A percentile compares a stretch with the other conserved stretches of the same genome.
These are phyloP conservation scores for Fusarium devonianum DNA, from an alignment of 2,329 filamentous ascomycete species.

Conservation along the genomic window DNA sequence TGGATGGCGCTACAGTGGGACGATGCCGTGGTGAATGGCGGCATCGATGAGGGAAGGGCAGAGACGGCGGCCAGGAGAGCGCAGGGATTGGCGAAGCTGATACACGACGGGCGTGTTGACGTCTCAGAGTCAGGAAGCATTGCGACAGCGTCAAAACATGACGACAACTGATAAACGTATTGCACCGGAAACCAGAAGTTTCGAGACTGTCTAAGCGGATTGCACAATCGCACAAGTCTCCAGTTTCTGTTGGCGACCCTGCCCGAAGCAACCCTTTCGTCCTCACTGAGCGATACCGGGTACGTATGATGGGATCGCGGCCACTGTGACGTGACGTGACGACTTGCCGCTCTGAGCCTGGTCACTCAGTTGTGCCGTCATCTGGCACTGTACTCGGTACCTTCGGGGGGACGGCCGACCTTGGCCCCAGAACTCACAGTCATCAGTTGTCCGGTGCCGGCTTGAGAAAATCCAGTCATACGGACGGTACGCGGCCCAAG, in stretches of 20 bases:
- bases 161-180: slow-evolving; percentile 11
- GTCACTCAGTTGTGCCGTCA: background rate
- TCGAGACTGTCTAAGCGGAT: no score
- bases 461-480: slow-evolving; percentile 21
- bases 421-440: slow-evolving; percentile 26
- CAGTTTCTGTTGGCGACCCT: slow-evolving; percentile 8
- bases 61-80: slow-evolving; percentile 22
- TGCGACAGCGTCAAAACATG: slow-evolving; percentile 32
- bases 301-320: slow-evolving; percentile 27
- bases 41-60: slow-evolving; percentile 33
- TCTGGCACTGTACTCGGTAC: no score
- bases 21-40: slow-evolving; percentile 32
- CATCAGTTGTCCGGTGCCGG: slow-evolving; percentile 32
- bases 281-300: slow-evolving; percentile 18
- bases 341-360: slow-evolving; percentile 30
- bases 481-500: slow-evolving; percentile 31
- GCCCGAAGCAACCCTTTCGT: slow-evolving; percentile 7
- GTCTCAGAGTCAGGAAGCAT: slow-evolving; percentile 34
- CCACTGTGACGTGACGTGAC: slow-evolving; percentile 31
- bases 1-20: slow-evolving; percentile 40
- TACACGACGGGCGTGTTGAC: slow-evolving; percentile 20
- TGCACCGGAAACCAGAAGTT: no score
- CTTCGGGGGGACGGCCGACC: slow-evolving; percentile 4
- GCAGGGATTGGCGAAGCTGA: slow-evolving; percentile 29
- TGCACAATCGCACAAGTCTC: slow-evolving; percentile 19